Evolutionary conservation across 768 basidiomycete genomes (phyloP).

Genomic region (Tricholoma sp.): DNA sequence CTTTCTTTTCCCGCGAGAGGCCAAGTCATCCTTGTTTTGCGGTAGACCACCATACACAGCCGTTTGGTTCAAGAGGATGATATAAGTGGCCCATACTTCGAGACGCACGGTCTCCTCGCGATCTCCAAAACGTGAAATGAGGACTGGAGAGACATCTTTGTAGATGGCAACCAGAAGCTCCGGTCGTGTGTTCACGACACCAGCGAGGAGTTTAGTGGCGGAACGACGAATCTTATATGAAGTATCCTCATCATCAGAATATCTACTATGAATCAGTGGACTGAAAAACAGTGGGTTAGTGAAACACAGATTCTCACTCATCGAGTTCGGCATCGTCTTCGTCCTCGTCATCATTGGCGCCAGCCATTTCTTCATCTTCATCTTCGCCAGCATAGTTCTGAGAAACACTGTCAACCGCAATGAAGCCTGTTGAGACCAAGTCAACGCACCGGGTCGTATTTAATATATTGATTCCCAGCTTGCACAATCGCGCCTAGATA

Average conservation of each 20-base stretch:
- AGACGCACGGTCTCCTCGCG: constrained; percentile 92
- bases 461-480: constrained; percentile 50
- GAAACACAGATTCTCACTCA: constrained; percentile 38
- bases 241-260: constrained; percentile 96
- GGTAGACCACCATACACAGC: constrained; percentile 66
- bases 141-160: constrained; percentile 77
- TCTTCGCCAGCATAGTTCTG: constrained; percentile 51
- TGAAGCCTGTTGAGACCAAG: not conserved
- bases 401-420: not conserved
- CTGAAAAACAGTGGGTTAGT: not conserved
- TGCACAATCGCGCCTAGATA: constrained; percentile 68
- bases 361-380: constrained; percentile 52
- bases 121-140: constrained; percentile 90
- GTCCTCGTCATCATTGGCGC: constrained; percentile 75
- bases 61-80: constrained; percentile 77
- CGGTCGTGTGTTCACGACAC: constrained; percentile 84
- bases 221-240: constrained; percentile 97
- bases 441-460: not conserved
- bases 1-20: constrained; percentile 65
- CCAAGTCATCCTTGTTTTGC: constrained; percentile 46
- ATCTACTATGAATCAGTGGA: constrained; percentile 40
- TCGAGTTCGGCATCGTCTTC: constrained; percentile 79
- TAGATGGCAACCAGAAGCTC: constrained; percentile 79
- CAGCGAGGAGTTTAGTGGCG: constrained; percentile 83
- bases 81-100: constrained; percentile 89